phyloP scores from a whole-genome alignment of 345 rosid species.

The Dovyalis caffra region DNA sequence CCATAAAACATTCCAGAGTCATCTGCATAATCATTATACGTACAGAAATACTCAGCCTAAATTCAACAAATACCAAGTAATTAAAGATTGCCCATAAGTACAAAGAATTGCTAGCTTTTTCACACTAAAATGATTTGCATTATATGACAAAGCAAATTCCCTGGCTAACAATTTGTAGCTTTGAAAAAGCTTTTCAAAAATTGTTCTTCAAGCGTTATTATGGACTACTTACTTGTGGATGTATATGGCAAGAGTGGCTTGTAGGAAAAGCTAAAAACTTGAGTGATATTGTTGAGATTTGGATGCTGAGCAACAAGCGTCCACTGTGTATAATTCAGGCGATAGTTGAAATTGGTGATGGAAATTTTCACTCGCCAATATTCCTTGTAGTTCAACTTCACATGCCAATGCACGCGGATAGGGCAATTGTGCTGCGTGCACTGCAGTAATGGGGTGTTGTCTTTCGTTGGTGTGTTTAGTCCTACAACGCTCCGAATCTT shows the following conservation, averaged over 20 bases:
- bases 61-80: neutral
- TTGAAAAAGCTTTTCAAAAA: too few species aligned
- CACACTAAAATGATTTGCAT: too few species aligned
- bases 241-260: conserved; percentile 17
- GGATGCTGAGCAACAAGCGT: conserved; percentile 28
- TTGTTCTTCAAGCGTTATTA: too few species aligned
- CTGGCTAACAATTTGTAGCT: too few species aligned
- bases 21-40: conserved; percentile 21
- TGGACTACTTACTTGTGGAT: conserved; percentile 26
- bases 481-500: conserved; percentile 12
- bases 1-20: conserved; percentile 46
- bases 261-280: conserved; percentile 26
- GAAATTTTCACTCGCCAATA: conserved; percentile 31
- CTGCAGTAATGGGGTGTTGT: conserved; percentile 16
- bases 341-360: conserved; percentile 29
- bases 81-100: too few species aligned
- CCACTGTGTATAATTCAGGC: conserved; percentile 26
- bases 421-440: conserved; percentile 39
- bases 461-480: neutral
- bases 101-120: too few species aligned
- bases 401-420: conserved; percentile 31
- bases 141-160: too few species aligned
- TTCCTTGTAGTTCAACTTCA: conserved; percentile 26
- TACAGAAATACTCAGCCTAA: neutral
- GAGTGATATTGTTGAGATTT: conserved; percentile 30